A percentile compares a stretch with the other conserved stretches of the same genome.
phyloP scores from a whole-genome alignment of 2,329 filamentous ascomycete genomes.

The Apiospora saccharicola region DNA sequence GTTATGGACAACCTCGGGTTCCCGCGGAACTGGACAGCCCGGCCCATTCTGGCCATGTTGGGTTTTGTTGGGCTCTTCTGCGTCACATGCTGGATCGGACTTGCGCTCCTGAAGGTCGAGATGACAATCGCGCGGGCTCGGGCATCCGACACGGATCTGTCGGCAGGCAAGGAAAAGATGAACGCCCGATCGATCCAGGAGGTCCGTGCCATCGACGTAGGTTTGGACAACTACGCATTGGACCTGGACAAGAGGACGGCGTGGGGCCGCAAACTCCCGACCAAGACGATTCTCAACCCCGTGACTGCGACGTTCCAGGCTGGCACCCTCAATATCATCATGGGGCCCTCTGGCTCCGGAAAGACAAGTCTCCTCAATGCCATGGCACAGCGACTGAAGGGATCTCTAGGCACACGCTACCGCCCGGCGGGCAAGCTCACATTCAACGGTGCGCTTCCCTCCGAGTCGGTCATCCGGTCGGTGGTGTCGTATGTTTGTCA shows the following conservation, averaged over 20 bases:
- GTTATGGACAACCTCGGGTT: slow-evolving; percentile 75
- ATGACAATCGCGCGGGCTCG: slow-evolving; percentile 73
- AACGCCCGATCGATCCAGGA: slow-evolving; percentile 57
- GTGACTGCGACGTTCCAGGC: slow-evolving; percentile 72
- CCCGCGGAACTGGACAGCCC: slow-evolving; percentile 70
- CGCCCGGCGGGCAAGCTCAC: slow-evolving; percentile 66
- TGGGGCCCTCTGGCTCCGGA: slow-evolving; percentile 80
- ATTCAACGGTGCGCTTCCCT: slow-evolving; percentile 75
- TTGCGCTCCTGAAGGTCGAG: slow-evolving; percentile 71
- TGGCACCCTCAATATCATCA: slow-evolving; percentile 76
- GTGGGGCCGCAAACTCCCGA: slow-evolving; percentile 58
- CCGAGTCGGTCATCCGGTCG: slow-evolving; percentile 72
- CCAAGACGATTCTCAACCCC: slow-evolving; percentile 70
- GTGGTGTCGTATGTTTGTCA: slow-evolving; percentile 81
- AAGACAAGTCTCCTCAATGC: slow-evolving; percentile 79
- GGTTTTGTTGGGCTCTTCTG: slow-evolving; percentile 72
- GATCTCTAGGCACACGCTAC: slow-evolving; percentile 69
- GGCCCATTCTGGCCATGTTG: slow-evolving; percentile 69
- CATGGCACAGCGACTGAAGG: slow-evolving; percentile 73
- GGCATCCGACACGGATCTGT: slow-evolving; percentile 65
- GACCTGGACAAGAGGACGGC: slow-evolving; percentile 67
- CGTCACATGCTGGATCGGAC: slow-evolving; percentile 63
- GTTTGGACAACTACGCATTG: slow-evolving; percentile 69
- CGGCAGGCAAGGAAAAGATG: slow-evolving; percentile 76
- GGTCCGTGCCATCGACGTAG: slow-evolving; percentile 69